Conservation (phyloP, 2,329 filamentous ascomycete genomes). For the Colletotrichum incanum region DNA sequence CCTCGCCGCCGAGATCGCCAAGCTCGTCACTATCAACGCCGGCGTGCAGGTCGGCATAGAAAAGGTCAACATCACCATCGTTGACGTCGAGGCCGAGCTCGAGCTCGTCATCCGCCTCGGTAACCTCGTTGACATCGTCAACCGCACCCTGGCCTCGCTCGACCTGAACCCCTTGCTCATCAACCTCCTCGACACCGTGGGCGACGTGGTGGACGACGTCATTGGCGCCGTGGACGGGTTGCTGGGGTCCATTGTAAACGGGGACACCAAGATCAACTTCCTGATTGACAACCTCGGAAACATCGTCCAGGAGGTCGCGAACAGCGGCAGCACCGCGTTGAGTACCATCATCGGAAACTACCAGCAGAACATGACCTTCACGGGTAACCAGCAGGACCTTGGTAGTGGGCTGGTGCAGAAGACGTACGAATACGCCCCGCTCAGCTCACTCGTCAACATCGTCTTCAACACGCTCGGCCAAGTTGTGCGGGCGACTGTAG, state of each 20-base stretch:
- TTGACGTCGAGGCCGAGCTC: slow-evolving; percentile 71
- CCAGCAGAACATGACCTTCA: slow-evolving; percentile 71
- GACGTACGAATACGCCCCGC: slow-evolving; percentile 65
- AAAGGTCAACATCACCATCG: slow-evolving; percentile 74
- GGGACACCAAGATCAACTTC: slow-evolving; percentile 68
- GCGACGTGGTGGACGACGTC: slow-evolving; percentile 66
- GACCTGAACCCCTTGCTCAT: slow-evolving; percentile 75
- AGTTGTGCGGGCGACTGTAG: slow-evolving; percentile 65
- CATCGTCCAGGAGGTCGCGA: slow-evolving; percentile 72
- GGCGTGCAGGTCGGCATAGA: slow-evolving; percentile 66
- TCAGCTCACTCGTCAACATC: slow-evolving; percentile 68
- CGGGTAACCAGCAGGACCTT: slow-evolving; percentile 51
- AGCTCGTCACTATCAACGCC: slow-evolving; percentile 69
- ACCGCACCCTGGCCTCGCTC: slow-evolving; percentile 71
- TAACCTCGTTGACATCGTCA: slow-evolving; percentile 73
- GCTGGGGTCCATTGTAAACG: slow-evolving; percentile 71
- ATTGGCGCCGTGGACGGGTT: slow-evolving; percentile 72
- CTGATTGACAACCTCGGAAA: slow-evolving; percentile 75
- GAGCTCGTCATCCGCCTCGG: slow-evolving; percentile 73
- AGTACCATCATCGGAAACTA: slow-evolving; percentile 72
- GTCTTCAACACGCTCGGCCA: slow-evolving; percentile 69
- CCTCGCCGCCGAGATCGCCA: slow-evolving; percentile 72
- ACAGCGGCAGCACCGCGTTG: slow-evolving; percentile 60
- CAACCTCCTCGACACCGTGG: slow-evolving; percentile 68
- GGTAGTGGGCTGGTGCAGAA: slow-evolving; percentile 61